Conservation (phyloP, 1,284 basidiomycete genomes). For the Paramarasmius palmivorus region DNA sequence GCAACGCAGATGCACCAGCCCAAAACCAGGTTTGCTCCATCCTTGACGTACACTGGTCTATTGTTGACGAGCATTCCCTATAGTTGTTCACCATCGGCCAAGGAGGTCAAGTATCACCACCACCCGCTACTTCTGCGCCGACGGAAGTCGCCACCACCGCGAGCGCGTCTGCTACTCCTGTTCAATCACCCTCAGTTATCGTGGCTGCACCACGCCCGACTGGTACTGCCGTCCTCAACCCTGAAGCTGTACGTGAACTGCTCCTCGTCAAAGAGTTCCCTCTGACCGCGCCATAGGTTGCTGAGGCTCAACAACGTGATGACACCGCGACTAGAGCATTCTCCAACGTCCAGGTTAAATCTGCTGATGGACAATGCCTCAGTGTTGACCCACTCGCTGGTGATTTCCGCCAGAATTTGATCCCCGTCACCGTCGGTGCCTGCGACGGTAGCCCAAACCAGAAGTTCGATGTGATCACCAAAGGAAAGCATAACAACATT, state of each 20-base stretch:
- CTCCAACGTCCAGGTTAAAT: constrained; percentile 19
- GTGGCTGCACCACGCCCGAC: no score
- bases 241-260: no score
- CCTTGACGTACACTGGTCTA: neutral
- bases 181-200: no score
- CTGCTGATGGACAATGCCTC: constrained; percentile 22
- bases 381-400: constrained; percentile 15
- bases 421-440: constrained; percentile 15
- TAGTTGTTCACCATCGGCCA: constrained; percentile 1
- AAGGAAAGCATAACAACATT: constrained; percentile 14
- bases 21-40: neutral
- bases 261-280: no score
- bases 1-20: constrained; percentile 3
- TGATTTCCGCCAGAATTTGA: constrained; percentile 19
- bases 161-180: no score
- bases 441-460: constrained; percentile 18
- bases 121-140: no score
- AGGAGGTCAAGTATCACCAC: no score
- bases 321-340: constrained; percentile 24
- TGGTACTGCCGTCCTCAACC: no score
- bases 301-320: constrained; percentile 18
- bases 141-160: no score
- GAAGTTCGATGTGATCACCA: constrained; percentile 20
- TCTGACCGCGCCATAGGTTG: no score
- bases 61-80: neutral